Percentiles rank a stretch among this genome's conserved stretches.
phyloP scores from a whole-genome alignment of 225 moss, liverwort and hornwort genomes.

The Lunularia cruciata region DNA sequence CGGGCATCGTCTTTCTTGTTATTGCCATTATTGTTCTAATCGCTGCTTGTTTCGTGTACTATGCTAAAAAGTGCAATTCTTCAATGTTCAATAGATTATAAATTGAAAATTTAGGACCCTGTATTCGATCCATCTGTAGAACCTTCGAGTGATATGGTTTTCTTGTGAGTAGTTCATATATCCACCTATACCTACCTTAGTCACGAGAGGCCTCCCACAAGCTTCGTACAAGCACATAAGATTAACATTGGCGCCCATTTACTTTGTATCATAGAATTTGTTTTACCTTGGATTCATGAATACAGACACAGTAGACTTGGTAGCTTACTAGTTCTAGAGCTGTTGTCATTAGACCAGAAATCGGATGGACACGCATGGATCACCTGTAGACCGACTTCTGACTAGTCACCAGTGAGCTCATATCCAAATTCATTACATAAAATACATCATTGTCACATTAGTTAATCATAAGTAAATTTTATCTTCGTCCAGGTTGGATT shows the following conservation, averaged over 20 bases:
- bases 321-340: not conserved
- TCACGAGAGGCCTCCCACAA: not conserved
- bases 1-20: constrained; percentile 47
- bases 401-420: not conserved
- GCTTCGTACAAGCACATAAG: not conserved
- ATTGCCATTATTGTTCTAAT: constrained; percentile 42
- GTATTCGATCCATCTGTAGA: not conserved
- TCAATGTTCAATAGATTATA: constrained; percentile 39
- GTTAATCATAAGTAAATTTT: not conserved
- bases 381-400: constrained; percentile 1
- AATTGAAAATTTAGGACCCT: constrained; percentile 10
- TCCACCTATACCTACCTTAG: not conserved
- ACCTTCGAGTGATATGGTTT: not conserved
- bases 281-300: not conserved
- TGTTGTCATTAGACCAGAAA: not conserved
- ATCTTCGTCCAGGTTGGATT: not conserved
- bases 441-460: not conserved
- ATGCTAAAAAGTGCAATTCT: constrained; percentile 29
- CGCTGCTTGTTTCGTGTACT: constrained; percentile 40
- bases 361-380: too few relatives aligned
- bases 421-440: not conserved
- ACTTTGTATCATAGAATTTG: constrained; percentile 20
- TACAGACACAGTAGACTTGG: not conserved
- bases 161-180: not conserved
- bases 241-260: not conserved